A percentile compares a stretch with the other conserved stretches of the same genome.
Evolutionary conservation across 176 grass and related monocot genomes (phyloP).

Genomic region (Poa pratensis): DNA sequence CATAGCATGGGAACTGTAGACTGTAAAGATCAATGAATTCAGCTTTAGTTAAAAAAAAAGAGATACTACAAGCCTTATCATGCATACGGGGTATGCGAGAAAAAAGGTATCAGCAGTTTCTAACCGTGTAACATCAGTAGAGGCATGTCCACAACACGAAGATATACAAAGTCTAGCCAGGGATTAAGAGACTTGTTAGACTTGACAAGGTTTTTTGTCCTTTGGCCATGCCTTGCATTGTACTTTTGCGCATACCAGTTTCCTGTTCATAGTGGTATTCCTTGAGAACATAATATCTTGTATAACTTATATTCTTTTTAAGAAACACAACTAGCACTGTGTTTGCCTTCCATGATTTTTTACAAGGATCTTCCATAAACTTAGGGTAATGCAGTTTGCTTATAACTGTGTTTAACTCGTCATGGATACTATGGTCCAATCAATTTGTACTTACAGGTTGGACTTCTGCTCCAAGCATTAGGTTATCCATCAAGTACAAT

Average conservation of each 20-base stretch:
- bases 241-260: conserved; percentile 19
- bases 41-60: conserved; percentile 25
- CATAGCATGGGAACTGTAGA: neutral
- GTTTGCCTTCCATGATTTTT: conserved; percentile 14
- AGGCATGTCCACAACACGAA: neutral
- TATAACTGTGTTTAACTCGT: conserved; percentile 28
- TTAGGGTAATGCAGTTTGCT: conserved; percentile 10
- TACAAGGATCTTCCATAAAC: conserved; percentile 5
- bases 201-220: neutral
- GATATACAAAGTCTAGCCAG: neutral
- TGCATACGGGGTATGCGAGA: neutral
- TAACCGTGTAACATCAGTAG: neutral
- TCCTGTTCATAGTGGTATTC: conserved; percentile 17
- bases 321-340: neutral
- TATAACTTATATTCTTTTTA: neutral
- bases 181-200: conserved; percentile 16
- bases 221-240: neutral
- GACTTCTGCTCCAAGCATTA: conserved; percentile 88
- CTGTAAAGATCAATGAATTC: neutral
- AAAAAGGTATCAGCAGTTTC: conserved; percentile 11
- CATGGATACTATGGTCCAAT: conserved; percentile 26
- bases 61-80: conserved; percentile 14
- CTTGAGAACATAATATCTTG: conserved; percentile 17
- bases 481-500: conserved; percentile 89
- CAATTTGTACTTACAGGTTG: conserved; percentile 61